Evolutionary conservation across 2,329 filamentous ascomycete genomes (phyloP).

Genomic region (Cercospora canescens): DNA sequence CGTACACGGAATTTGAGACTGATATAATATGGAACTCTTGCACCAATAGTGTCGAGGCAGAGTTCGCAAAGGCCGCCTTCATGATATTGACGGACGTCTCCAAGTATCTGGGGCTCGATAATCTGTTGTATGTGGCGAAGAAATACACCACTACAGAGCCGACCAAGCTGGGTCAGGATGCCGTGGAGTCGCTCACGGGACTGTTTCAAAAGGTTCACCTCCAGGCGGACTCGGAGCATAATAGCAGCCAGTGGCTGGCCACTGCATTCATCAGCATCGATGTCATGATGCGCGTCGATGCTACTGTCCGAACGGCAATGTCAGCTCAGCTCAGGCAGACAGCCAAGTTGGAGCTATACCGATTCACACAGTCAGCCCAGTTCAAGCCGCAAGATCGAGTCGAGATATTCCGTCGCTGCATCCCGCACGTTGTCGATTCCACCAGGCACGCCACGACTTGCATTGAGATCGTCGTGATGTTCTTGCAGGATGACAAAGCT

Average conservation of each 20-base stretch:
- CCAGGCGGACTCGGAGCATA: slow-evolving; percentile 1
- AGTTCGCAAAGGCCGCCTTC: slow-evolving; percentile 78
- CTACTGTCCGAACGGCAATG: slow-evolving; percentile 4
- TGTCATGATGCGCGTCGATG: slow-evolving; percentile 25
- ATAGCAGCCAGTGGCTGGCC: slow-evolving; percentile 15
- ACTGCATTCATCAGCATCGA: slow-evolving; percentile 31
- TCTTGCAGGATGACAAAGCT: slow-evolving; percentile 16
- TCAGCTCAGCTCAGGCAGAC: slow-evolving; percentile 20
- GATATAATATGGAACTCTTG: slow-evolving; percentile 84
- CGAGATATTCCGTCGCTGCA: slow-evolving; percentile 27
- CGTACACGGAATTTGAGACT: slow-evolving; percentile 70
- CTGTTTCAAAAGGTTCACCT: slow-evolving; percentile 20
- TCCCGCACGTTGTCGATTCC: slow-evolving; percentile 21
- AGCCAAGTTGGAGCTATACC: slow-evolving; percentile 22
- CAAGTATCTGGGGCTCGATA: slow-evolving; percentile 42
- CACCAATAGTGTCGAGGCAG: slow-evolving; percentile 76
- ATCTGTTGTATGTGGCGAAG: slow-evolving; percentile 65
- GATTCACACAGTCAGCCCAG: slow-evolving; percentile 16
- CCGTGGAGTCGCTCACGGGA: slow-evolving; percentile 25
- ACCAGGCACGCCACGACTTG: slow-evolving; percentile 26
- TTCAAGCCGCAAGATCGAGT: slow-evolving; percentile 22
- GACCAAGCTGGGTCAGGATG: slow-evolving; percentile 26
- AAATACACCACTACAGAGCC: slow-evolving; percentile 60
- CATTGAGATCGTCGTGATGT: slow-evolving; percentile 26
- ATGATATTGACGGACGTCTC: slow-evolving; percentile 60